Conservation (phyloP, 805 yeast species). For the Komagataella pastoris region DNA sequence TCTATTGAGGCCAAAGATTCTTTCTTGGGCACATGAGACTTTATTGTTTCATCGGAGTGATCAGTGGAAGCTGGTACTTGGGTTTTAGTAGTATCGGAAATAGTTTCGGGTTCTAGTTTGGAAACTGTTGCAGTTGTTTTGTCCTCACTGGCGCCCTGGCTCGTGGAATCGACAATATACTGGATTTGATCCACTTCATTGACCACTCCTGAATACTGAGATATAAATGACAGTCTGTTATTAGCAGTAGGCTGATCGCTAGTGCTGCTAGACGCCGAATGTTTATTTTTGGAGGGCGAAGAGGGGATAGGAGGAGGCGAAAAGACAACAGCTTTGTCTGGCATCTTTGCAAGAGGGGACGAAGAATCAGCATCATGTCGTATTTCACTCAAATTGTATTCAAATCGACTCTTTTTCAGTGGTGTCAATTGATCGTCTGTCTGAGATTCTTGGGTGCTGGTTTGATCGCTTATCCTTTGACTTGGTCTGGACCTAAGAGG, state of each 20-base stretch:
- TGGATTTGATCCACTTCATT: constrained; percentile 20
- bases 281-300: background rate
- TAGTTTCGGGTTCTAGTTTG: background rate
- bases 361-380: background rate
- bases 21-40: background rate
- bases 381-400: background rate
- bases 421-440: background rate
- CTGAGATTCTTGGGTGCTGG: background rate
- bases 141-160: background rate
- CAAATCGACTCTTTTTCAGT: background rate
- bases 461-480: background rate
- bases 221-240: constrained; percentile 17
- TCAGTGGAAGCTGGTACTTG: background rate
- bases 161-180: constrained; percentile 14
- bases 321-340: background rate
- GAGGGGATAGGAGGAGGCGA: background rate
- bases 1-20: background rate
- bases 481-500: background rate
- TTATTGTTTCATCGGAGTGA: background rate
- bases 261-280: background rate
- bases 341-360: background rate
- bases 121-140: background rate
- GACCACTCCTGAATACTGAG: constrained; percentile 23
- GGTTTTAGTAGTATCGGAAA: background rate
- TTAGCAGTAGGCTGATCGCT: constrained; percentile 5